Evolutionary conservation across 2,329 filamentous ascomycete species (phyloP).

Genomic region (Hypoxylon sp.): DNA sequence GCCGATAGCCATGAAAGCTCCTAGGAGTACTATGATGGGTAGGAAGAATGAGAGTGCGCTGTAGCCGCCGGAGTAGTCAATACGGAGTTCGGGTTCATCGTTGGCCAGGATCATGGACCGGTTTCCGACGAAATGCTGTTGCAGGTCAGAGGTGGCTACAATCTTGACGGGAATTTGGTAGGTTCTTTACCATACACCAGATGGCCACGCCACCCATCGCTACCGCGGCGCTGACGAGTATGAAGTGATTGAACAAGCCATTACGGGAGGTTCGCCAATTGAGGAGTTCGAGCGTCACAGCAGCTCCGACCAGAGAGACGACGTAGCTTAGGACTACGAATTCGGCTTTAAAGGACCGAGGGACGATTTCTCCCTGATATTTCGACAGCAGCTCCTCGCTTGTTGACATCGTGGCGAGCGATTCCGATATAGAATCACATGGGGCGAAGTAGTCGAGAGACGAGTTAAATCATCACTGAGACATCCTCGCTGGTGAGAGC

Average conservation of each 20-base stretch:
- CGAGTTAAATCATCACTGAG: conserved; percentile 8
- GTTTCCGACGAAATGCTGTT: conserved; percentile 83
- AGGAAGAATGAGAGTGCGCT: conserved; percentile 82
- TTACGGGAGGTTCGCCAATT: conserved; percentile 75
- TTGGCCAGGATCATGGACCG: conserved; percentile 75
- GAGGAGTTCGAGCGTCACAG: conserved; percentile 82
- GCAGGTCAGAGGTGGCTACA: conserved; percentile 50
- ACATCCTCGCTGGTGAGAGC: not conserved
- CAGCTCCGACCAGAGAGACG: conserved; percentile 79
- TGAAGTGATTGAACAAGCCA: conserved; percentile 72
- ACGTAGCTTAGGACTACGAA: conserved; percentile 77
- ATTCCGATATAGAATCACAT: conserved; percentile 1
- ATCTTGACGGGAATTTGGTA: not conserved
- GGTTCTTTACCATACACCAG: conserved; percentile 70
- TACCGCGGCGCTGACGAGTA: conserved; percentile 69
- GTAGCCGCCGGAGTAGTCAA: conserved; percentile 75
- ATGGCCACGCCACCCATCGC: conserved; percentile 78
- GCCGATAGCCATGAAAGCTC: conserved; percentile 75
- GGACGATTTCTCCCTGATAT: conserved; percentile 57
- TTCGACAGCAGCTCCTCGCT: conserved; percentile 47
- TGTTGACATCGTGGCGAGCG: conserved; percentile 38
- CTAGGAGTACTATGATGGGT: conserved; percentile 75
- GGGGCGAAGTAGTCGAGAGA: conserved; percentile 5
- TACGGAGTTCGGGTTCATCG: conserved; percentile 69
- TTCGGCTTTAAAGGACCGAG: conserved; percentile 61